Conservation (phyloP, 2,329 filamentous ascomycete species). For the Pseudogymnoascus sp. region DNA sequence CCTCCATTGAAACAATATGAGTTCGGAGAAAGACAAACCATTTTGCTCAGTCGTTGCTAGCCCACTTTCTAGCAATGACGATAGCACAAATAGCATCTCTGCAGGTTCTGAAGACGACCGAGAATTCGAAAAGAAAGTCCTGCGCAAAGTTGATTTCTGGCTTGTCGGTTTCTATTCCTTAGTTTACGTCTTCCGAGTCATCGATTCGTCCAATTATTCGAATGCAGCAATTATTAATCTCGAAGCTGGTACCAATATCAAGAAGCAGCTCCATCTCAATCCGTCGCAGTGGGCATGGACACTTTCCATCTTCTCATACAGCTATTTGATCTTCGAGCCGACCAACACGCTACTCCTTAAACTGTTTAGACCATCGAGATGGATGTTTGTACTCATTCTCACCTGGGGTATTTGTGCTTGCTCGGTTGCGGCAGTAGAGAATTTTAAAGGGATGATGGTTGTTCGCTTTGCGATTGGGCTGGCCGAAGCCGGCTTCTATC, state of each 20-base stretch:
- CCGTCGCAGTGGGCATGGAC: constrained; percentile 33
- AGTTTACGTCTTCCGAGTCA: constrained; percentile 34
- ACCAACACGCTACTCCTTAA: constrained; percentile 32
- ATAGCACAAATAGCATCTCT: constrained; percentile 12
- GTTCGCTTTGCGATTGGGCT: constrained; percentile 32
- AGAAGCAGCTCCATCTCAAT: constrained; percentile 29
- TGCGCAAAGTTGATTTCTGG: constrained; percentile 31
- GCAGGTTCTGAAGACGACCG: constrained; percentile 13
- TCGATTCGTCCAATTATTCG: constrained; percentile 33
- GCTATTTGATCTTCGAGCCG: constrained; percentile 33
- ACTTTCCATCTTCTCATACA: constrained; percentile 34
- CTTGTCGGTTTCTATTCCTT: constrained; percentile 29
- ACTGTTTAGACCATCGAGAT: constrained; percentile 25
- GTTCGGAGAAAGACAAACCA: neutral
- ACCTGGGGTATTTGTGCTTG: constrained; percentile 31
- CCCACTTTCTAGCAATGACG: neutral
- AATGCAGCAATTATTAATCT: constrained; percentile 36
- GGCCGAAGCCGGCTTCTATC: constrained; percentile 32
- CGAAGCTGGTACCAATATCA: constrained; percentile 32
- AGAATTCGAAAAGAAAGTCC: constrained; percentile 25
- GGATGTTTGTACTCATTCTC: constrained; percentile 24
- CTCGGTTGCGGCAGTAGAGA: constrained; percentile 29
- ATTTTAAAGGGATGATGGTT: constrained; percentile 32
- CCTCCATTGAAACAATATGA: neutral
- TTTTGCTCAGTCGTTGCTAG: neutral